Conservation (phyloP, 768 basidiomycete species). For the Trametes cingulata region DNA sequence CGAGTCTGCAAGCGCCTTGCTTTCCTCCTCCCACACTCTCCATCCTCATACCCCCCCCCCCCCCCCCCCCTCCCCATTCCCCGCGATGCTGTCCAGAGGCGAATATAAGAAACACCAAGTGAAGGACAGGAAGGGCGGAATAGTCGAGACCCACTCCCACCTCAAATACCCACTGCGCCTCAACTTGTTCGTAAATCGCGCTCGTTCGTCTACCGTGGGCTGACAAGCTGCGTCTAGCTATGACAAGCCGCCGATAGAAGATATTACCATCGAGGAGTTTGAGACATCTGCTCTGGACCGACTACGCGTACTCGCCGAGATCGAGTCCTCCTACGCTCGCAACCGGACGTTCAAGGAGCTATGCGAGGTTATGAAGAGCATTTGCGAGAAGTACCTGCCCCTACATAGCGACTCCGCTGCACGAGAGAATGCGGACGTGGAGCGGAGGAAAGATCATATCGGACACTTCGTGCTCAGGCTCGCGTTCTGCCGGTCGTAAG, state of each 20-base stretch:
- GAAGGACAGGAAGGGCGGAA: constrained; percentile 9
- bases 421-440: constrained; percentile 48
- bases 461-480: constrained; percentile 93
- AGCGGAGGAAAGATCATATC: constrained; percentile 82
- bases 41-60: too few relatives aligned
- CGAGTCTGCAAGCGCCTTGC: constrained; percentile 1
- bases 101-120: background rate
- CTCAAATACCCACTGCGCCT: constrained; percentile 64
- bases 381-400: constrained; percentile 77
- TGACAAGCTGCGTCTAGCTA: constrained; percentile 55
- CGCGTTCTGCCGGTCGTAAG: constrained; percentile 96
- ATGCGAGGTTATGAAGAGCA: constrained; percentile 56
- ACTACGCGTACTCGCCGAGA: constrained; percentile 84
- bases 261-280: constrained; percentile 94
- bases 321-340: constrained; percentile 85
- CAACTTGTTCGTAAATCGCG: constrained; percentile 63
- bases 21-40: background rate
- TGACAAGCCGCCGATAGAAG: constrained; percentile 77
- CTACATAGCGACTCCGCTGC: constrained; percentile 58
- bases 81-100: background rate
- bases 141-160: constrained; percentile 29
- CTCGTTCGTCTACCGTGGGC: constrained; percentile 3
- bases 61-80: too few relatives aligned
- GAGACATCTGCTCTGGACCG: constrained; percentile 89
- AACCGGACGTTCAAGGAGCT: constrained; percentile 83